These are phyloP conservation scores for Malus hybrid DNA, from an alignment of 331 rosid species.

Conservation along the genomic window DNA sequence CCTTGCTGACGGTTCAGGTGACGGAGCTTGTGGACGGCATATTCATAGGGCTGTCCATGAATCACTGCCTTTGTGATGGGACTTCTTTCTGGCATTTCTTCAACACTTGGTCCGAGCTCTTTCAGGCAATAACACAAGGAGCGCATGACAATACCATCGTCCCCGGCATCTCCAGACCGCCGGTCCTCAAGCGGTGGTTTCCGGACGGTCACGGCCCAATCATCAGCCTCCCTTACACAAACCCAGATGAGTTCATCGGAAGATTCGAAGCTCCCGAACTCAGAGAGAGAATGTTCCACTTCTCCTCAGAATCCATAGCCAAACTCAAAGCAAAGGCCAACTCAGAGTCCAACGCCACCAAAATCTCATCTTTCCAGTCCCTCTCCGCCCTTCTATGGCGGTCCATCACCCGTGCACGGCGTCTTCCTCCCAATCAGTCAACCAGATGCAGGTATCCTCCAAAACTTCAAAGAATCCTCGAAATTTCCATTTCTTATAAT, in stretches of 20 bases:
- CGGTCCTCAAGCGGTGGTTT: slow-evolving; percentile 45
- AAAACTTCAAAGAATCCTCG: too few species aligned
- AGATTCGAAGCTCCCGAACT: slow-evolving; percentile 39
- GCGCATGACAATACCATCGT: neutral
- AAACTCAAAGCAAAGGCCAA: slow-evolving; percentile 59
- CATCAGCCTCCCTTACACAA: slow-evolving; percentile 49
- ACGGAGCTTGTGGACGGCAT: slow-evolving; percentile 44
- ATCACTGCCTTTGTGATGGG: slow-evolving; percentile 46
- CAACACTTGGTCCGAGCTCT: slow-evolving; percentile 51
- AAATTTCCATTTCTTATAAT: too few species aligned
- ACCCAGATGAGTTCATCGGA: slow-evolving; percentile 31
- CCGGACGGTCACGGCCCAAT: slow-evolving; percentile 36
- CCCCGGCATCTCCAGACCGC: slow-evolving; percentile 22
- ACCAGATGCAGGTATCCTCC: slow-evolving; percentile 17
- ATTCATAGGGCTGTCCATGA: slow-evolving; percentile 51
- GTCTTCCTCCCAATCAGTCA: neutral
- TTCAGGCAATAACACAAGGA: slow-evolving; percentile 5
- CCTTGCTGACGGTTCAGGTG: slow-evolving; percentile 45
- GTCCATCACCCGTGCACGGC: slow-evolving; percentile 34
- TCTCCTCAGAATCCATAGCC: slow-evolving; percentile 41
- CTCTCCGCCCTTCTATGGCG: slow-evolving; percentile 63
- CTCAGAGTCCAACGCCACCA: slow-evolving; percentile 21
- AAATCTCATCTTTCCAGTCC: slow-evolving; percentile 58
- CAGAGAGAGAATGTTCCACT: slow-evolving; percentile 51
- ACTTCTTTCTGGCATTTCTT: slow-evolving; percentile 59